Conservation (phyloP, 31 red algal species). For the Bonnemaisonia californica region DNA sequence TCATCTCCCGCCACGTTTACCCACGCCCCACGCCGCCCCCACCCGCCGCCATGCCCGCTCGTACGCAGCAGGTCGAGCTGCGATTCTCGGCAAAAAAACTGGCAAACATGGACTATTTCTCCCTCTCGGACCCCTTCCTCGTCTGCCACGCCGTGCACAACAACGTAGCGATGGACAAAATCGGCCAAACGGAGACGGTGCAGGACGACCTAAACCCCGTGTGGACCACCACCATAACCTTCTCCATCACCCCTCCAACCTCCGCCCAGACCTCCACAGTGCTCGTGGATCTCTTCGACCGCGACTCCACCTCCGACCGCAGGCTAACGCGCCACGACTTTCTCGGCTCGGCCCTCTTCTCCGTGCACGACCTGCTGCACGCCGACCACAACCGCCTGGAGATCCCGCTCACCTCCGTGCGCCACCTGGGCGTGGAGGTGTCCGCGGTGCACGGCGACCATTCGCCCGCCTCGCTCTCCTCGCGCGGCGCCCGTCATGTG, state of each 20-base stretch:
- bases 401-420: conserved; percentile 17
- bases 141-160: conserved; percentile 56
- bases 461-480: conserved; percentile 20
- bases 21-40: too few relatives aligned
- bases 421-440: neutral
- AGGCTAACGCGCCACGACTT: conserved; percentile 57
- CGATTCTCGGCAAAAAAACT: conserved; percentile 55
- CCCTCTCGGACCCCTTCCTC: conserved; percentile 68
- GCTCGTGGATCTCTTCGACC: conserved; percentile 54
- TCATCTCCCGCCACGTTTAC: too few relatives aligned
- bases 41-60: neutral
- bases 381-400: conserved; percentile 28
- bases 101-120: conserved; percentile 67
- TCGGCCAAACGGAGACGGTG: conserved; percentile 66
- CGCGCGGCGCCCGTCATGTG: conserved; percentile 37
- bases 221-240: conserved; percentile 74
- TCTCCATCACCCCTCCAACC: conserved; percentile 18
- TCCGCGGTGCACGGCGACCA: conserved; percentile 19
- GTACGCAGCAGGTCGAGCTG: conserved; percentile 50
- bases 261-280: conserved; percentile 25
- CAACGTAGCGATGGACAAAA: conserved; percentile 12
- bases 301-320: conserved; percentile 41
- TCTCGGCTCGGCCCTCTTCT: conserved; percentile 57
- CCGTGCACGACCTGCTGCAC: conserved; percentile 32
- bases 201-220: conserved; percentile 73